A percentile compares a stretch with the other conserved stretches of the same genome.
Conservation (phyloP, 2,329 filamentous ascomycete species). For the Fusarium longipes region DNA sequence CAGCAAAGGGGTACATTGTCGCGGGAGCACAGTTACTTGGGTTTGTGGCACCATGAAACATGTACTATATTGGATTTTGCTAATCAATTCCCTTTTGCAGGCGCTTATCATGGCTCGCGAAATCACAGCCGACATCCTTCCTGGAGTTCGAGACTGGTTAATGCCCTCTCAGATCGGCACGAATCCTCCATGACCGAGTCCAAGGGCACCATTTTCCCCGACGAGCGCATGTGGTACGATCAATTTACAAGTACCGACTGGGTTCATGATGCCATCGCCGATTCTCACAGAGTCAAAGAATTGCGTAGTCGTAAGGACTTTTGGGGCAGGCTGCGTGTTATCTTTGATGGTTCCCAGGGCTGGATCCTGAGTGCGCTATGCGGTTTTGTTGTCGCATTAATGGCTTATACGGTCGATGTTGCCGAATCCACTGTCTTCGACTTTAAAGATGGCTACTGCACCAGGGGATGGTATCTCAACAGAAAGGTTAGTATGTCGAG, state of each 20-base stretch:
- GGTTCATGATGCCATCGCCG: constrained; percentile 97
- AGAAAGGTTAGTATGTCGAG: constrained; percentile 65
- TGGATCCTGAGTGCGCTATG: constrained; percentile 95
- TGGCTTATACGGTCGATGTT: constrained; percentile 91
- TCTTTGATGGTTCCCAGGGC: constrained; percentile 89
- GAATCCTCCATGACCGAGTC: constrained; percentile 69
- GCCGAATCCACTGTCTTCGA: constrained; percentile 89
- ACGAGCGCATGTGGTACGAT: constrained; percentile 97
- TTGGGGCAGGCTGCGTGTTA: constrained; percentile 78
- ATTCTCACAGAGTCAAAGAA: constrained; percentile 88
- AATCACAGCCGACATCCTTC: constrained; percentile 69
- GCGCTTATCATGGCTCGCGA: constrained; percentile 54
- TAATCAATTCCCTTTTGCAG: constrained; percentile 43
- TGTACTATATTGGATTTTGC: background rate
- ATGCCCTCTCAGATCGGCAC: constrained; percentile 69
- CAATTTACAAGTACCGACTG: constrained; percentile 98
- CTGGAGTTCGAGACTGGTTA: constrained; percentile 70
- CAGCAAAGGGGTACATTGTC: constrained; percentile 45
- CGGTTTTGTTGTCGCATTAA: constrained; percentile 82
- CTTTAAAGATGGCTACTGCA: constrained; percentile 89
- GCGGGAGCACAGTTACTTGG: constrained; percentile 59
- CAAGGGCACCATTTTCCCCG: constrained; percentile 73
- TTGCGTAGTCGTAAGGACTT: constrained; percentile 85
- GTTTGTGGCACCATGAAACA: constrained; percentile 42
- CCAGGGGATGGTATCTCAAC: constrained; percentile 75